A percentile compares a stretch with the other conserved stretches of the same genome.
Conservation (phyloP, 257 asterid genomes). For the Solanum ossicruentum region DNA sequence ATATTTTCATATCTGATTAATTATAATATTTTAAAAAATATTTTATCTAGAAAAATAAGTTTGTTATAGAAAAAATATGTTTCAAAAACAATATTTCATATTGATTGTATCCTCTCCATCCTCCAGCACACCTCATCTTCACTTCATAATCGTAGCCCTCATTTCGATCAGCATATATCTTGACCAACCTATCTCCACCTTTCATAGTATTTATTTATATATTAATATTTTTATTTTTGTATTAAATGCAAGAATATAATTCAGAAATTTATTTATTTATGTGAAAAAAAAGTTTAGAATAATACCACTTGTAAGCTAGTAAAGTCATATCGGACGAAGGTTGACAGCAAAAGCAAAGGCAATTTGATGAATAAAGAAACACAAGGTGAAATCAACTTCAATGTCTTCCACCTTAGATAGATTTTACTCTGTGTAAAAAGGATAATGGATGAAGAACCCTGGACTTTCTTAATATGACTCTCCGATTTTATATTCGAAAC, state of each 20-base stretch:
- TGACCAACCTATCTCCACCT: background rate
- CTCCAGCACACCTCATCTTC: background rate
- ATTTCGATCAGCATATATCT: no score
- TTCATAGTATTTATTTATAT: background rate
- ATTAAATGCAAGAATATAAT: background rate
- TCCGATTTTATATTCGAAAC: no score
- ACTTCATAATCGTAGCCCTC: no score
- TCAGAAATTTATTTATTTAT: background rate
- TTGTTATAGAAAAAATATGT: background rate
- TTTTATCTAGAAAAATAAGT: background rate
- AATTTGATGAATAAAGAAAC: background rate
- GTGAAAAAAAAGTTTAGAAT: background rate
- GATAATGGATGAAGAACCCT: no score
- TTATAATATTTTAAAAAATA: background rate
- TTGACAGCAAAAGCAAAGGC: background rate
- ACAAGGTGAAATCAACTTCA: background rate
- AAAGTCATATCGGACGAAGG: background rate
- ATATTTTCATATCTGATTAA: background rate
- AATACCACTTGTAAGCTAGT: background rate
- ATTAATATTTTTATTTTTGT: background rate
- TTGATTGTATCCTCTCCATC: background rate
- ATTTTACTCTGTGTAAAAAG: no score
- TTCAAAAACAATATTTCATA: fast-evolving
- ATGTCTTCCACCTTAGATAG: background rate
- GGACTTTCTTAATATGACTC: no score